A percentile compares a stretch with the other conserved stretches of the same genome.
Conservation (phyloP, 768 basidiomycete species). For the Lentinula aciculospora region DNA sequence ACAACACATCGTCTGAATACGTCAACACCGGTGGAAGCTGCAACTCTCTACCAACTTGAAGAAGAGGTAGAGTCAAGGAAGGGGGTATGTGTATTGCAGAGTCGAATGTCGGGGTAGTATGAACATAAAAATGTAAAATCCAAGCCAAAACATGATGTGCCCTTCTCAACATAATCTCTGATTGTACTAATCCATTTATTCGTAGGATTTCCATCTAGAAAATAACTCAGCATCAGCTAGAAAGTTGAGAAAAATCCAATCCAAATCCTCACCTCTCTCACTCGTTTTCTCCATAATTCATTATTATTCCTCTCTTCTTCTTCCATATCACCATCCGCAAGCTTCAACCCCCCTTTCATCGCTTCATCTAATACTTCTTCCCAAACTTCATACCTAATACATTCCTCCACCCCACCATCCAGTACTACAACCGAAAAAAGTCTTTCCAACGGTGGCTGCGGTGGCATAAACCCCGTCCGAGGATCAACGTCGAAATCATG, state of each 20-base stretch:
- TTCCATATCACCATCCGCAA: conserved; percentile 44
- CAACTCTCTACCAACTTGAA: conserved; percentile 63
- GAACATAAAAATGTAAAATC: conserved; percentile 75
- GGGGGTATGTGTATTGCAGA: conserved; percentile 57
- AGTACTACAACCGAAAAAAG: too few relatives aligned
- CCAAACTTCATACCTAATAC: conserved; percentile 42
- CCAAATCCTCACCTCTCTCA: conserved; percentile 55
- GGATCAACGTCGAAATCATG: conserved; percentile 93
- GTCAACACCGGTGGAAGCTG: conserved; percentile 85
- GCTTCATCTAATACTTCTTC: conserved; percentile 55
- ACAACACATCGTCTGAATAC: conserved; percentile 88
- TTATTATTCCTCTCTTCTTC: conserved; percentile 33
- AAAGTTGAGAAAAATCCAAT: conserved; percentile 12
- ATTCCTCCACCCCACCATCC: too few relatives aligned
- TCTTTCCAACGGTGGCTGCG: conserved; percentile 58
- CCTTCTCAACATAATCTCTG: conserved; percentile 56
- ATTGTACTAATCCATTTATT: conserved; percentile 37
- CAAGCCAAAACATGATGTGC: conserved; percentile 72
- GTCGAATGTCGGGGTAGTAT: conserved; percentile 46
- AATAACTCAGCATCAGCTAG: conserved; percentile 6
- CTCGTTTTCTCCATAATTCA: conserved; percentile 48
- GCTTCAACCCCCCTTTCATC: conserved; percentile 40
- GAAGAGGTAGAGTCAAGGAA: conserved; percentile 67
- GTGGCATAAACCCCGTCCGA: conserved; percentile 88
- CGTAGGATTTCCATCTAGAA: conserved; percentile 26